phyloP scores from a whole-genome alignment of 2,329 filamentous ascomycete species.

The Xylariaceae sp. region DNA sequence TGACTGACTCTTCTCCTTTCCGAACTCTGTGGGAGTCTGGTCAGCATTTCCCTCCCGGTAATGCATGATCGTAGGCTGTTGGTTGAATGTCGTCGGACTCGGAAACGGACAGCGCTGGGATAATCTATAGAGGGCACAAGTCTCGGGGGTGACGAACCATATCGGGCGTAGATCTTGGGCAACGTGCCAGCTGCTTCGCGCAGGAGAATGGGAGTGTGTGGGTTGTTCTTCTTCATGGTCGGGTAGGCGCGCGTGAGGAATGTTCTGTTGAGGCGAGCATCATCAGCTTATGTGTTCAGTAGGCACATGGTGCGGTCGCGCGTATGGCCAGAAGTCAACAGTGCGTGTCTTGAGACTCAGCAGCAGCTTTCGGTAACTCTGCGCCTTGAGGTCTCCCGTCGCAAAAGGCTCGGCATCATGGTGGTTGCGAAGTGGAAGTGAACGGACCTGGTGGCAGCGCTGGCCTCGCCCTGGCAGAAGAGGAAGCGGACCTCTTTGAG shows the following conservation, averaged over 20 bases:
- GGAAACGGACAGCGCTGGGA: neutral
- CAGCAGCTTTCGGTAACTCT: no score
- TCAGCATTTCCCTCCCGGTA: conserved; percentile 19
- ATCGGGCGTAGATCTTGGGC: conserved; percentile 88
- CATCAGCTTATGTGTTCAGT: neutral
- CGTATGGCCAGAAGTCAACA: no score
- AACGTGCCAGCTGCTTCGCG: conserved; percentile 83
- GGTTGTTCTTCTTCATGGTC: conserved; percentile 99
- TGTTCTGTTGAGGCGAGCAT: conserved; percentile 52
- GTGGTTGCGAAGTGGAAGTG: neutral
- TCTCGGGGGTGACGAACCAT: conserved; percentile 58
- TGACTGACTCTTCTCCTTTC: conserved; percentile 55
- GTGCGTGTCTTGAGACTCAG: no score
- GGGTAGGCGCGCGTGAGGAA: conserved; percentile 92
- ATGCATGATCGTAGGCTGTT: neutral
- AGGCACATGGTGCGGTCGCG: no score
- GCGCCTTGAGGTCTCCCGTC: no score
- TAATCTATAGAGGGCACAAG: neutral
- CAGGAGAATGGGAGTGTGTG: conserved; percentile 87
- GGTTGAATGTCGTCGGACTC: neutral
- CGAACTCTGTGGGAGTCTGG: conserved; percentile 43
- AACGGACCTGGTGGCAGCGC: conserved; percentile 79
- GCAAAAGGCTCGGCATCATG: no score
- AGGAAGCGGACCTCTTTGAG: conserved; percentile 96
- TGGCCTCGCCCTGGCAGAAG: conserved; percentile 92